Base-by-base conservation (phyloP, 2,329 filamentous ascomycete species). In the Neonectria faginata region DNA sequence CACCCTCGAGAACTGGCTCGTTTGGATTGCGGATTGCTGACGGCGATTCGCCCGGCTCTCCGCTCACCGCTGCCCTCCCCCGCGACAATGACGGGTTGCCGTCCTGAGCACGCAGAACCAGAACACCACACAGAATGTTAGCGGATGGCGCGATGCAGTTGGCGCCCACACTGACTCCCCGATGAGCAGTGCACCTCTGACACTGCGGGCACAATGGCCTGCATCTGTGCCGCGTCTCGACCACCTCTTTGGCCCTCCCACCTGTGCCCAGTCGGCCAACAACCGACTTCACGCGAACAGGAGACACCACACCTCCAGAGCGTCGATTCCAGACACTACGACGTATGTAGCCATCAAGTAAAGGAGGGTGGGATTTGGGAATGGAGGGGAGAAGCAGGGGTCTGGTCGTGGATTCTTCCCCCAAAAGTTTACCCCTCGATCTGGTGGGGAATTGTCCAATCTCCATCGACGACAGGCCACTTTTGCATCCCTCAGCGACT, bases 401-500 rank as follows among this genome's bases (percentile, higher is more conserved):
- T 61, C 64, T 64, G 47, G 27, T 45, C 31, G 20, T 45, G 36
- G 57, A 42, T 44, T 45, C 54, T 48, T 60, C 62, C 60, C 64
- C 60, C 48, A 53, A 51, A 39, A 45, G 39, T 62, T 57, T 52
- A 60, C 70, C 69, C 70, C 70, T 74, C 69, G 72, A 74, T 74
- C 69, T 72, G 53, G 72, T 70, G 70, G 70, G 68, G 70, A 70
- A 73, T 72, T 71, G 62, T 57, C 67, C 70, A 73, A 72, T 74
- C 65, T 67, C 44, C 55, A 66, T 68, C 45, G 29, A 55, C 62
- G 67, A 70, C 72, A 74, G 73, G 66, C 72, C 72, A 74, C 67
- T 62, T 67, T 51, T 67, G 63, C 70, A 70, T 73, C 45, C 41
- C 36, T 16, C 36, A n/a, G 14, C 16, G 36, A 39, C 36, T 39